phyloP scores from a whole-genome alignment of 1,139 yeast species.

The Kodamaea suecica region DNA sequence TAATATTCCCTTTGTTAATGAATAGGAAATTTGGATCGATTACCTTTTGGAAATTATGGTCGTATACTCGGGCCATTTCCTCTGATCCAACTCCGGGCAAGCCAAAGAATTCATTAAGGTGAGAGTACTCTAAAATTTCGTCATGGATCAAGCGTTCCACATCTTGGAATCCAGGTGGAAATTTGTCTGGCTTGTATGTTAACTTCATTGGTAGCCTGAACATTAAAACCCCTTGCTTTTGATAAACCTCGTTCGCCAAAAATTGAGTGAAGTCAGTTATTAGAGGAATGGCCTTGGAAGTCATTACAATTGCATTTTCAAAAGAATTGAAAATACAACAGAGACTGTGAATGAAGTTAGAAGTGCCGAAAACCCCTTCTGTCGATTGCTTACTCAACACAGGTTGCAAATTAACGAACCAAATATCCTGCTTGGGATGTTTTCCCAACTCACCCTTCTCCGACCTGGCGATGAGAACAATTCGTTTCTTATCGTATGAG shows the following conservation, averaged over 20 bases:
- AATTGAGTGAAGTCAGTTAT: constrained; percentile 11
- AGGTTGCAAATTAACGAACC: constrained; percentile 27
- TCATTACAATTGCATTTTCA: constrained; percentile 27
- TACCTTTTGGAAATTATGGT: constrained; percentile 22
- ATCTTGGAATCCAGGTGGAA: constrained; percentile 32
- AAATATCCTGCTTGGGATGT: constrained; percentile 20
- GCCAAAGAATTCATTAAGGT: constrained; percentile 22
- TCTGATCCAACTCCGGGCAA: constrained; percentile 11
- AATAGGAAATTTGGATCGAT: constrained; percentile 31
- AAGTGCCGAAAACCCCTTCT: constrained; percentile 11
- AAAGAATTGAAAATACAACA: constrained; percentile 33
- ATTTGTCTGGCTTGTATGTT: constrained; percentile 19
- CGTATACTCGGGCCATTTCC: constrained; percentile 18
- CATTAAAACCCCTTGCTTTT: constrained; percentile 24
- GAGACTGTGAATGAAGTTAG: constrained; percentile 15
- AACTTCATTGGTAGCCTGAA: constrained; percentile 26
- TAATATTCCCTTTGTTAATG: constrained; percentile 27
- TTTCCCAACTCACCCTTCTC: constrained; percentile 9
- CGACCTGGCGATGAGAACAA: constrained; percentile 22
- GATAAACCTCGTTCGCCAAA: constrained; percentile 17
- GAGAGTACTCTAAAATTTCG: constrained; percentile 22
- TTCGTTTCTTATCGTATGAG: constrained; percentile 16
- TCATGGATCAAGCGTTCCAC: constrained; percentile 24
- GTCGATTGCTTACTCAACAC: constrained; percentile 15
- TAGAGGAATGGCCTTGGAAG: constrained; percentile 27